Conservation (phyloP, 2,329 filamentous ascomycete genomes). For the Acephala macrosclerotiorum region DNA sequence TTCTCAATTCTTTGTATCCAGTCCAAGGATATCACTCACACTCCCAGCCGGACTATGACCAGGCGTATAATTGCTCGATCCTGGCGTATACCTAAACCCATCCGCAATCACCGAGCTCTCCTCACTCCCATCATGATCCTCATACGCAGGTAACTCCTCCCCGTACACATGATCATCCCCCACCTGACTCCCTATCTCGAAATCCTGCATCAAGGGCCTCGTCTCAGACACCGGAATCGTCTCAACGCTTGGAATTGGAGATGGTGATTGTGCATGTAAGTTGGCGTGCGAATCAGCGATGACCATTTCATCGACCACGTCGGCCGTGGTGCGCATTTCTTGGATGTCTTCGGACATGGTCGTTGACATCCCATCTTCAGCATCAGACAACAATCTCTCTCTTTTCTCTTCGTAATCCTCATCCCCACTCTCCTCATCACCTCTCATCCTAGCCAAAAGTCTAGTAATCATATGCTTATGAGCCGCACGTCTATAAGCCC, state of each 20-base stretch:
- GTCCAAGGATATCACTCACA: conserved; percentile 38
- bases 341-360: conserved; percentile 36
- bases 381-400: conserved; percentile 25
- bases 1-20: conserved; percentile 33
- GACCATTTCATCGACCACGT: conserved; percentile 37
- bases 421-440: conserved; percentile 11
- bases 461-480: conserved; percentile 32
- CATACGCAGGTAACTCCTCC: conserved; percentile 40
- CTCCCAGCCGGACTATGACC: conserved; percentile 31
- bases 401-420: conserved; percentile 39
- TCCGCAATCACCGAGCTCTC: conserved; percentile 36
- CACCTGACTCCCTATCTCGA: conserved; percentile 24
- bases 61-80: conserved; percentile 36
- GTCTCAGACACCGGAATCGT: conserved; percentile 6
- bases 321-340: conserved; percentile 34
- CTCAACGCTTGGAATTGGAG: not conserved
- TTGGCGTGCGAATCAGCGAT: conserved; percentile 12
- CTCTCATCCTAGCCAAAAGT: conserved; percentile 24
- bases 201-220: conserved; percentile 19
- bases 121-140: conserved; percentile 38
- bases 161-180: conserved; percentile 7
- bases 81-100: conserved; percentile 41
- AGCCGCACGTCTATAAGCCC: conserved; percentile 30
- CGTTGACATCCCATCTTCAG: conserved; percentile 34
- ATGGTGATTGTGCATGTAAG: conserved; percentile 1